Conservation (phyloP, 306 rosid species). For the Prunus fruticosa region DNA sequence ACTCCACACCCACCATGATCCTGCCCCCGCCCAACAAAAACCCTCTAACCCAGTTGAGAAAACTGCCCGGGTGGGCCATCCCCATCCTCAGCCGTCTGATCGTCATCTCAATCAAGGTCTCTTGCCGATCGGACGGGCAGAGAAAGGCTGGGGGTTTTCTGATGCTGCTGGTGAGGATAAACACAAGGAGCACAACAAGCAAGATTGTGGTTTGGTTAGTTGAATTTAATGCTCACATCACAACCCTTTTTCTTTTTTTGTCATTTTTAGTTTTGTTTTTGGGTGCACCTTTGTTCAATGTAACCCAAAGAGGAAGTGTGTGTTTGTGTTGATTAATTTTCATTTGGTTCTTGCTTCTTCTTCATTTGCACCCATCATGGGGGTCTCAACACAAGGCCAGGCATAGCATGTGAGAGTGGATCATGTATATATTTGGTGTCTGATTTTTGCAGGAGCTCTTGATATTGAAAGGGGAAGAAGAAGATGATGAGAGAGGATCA, state of each 20-base stretch:
- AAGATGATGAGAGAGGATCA: conserved; percentile 26
- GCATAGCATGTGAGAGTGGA: conserved; percentile 6
- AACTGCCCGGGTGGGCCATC: conserved; percentile 12
- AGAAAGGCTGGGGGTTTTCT: conserved; percentile 28
- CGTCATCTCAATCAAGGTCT: conserved; percentile 29
- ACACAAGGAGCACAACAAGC: background rate
- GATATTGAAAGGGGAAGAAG: conserved; percentile 24
- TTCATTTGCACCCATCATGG: conserved; percentile 23
- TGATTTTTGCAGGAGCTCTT: conserved; percentile 31
- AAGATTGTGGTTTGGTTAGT: conserved; percentile 54
- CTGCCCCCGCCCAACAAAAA: conserved; percentile 9
- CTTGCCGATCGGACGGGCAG: conserved; percentile 35
- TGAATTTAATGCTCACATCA: background rate
- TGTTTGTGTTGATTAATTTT: background rate
- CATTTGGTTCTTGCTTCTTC: background rate
- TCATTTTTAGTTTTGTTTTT: conserved; percentile 15
- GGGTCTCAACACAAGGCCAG: background rate
- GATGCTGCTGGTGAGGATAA: conserved; percentile 20
- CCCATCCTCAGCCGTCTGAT: conserved; percentile 47
- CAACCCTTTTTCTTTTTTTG: conserved; percentile 5
- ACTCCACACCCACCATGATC: conserved; percentile 25
- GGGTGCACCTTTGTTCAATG: conserved; percentile 60
- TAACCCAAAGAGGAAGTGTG: conserved; percentile 11
- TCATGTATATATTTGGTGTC: conserved; percentile 11
- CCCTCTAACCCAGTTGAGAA: conserved; percentile 19